A percentile compares a stretch with the other conserved stretches of the same genome.
phyloP scores from a whole-genome alignment of 257 asterid genomes.

The Capsicum rhomboideum region DNA sequence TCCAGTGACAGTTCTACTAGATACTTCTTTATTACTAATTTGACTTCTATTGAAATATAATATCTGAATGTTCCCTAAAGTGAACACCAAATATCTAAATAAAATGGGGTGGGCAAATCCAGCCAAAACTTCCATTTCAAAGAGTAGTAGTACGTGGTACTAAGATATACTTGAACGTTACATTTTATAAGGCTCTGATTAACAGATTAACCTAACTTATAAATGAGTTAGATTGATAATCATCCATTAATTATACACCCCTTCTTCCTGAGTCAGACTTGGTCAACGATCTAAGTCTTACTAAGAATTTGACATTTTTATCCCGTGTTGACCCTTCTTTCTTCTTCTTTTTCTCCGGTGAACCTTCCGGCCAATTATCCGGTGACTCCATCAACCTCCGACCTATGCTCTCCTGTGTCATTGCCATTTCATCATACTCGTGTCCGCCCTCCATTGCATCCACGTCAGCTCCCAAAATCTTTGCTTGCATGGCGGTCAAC shows the following conservation, averaged over 20 bases:
- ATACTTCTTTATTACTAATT: neutral
- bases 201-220: neutral
- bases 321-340: constrained; percentile 26
- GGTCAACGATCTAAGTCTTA: constrained; percentile 32
- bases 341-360: constrained; percentile 21
- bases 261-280: constrained; percentile 41
- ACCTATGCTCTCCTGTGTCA: constrained; percentile 13
- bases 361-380: constrained; percentile 8
- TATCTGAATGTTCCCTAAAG: constrained; percentile 3
- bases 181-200: neutral
- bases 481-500: constrained; percentile 32
- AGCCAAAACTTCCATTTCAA: neutral
- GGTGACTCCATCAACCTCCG: constrained; percentile 10
- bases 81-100: neutral
- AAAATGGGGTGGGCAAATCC: neutral
- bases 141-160: neutral
- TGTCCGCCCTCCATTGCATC: neutral
- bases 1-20: neutral
- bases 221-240: neutral
- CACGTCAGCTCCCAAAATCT: constrained; percentile 26
- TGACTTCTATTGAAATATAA: neutral
- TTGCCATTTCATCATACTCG: constrained; percentile 17
- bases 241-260: constrained; percentile 6
- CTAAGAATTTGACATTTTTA: constrained; percentile 26
- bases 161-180: neutral